Percentiles rank a stretch among this genome's conserved stretches.
Evolutionary conservation across 1,284 basidiomycete species (phyloP).

Genomic region (Ganoderma multipileum): DNA sequence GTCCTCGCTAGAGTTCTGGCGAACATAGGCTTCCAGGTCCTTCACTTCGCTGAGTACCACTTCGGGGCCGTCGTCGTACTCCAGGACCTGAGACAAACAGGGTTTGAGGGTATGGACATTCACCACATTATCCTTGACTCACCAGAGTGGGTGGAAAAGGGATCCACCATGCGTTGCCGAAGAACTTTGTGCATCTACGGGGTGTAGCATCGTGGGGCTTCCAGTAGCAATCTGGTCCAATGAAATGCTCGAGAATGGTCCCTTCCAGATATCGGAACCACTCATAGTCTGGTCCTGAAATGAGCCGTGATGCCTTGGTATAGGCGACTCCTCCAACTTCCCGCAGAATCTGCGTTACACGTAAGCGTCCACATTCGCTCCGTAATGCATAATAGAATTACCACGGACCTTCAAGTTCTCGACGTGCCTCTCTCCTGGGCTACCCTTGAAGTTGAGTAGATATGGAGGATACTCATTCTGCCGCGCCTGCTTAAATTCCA

Average conservation of each 20-base stretch:
- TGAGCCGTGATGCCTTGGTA: slow-evolving; percentile 53
- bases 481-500: slow-evolving; percentile 66
- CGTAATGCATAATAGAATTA: background rate
- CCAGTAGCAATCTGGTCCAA: slow-evolving; percentile 79
- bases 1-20: slow-evolving; percentile 65
- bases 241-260: slow-evolving; percentile 59
- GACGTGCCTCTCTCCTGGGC: slow-evolving; percentile 76
- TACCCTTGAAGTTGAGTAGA: slow-evolving; percentile 71
- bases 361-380: background rate
- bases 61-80: slow-evolving; percentile 71
- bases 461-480: slow-evolving; percentile 76
- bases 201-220: slow-evolving; percentile 41
- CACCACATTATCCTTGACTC: slow-evolving; percentile 31
- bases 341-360: slow-evolving; percentile 62
- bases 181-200: slow-evolving; percentile 55
- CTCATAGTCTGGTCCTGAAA: slow-evolving; percentile 54
- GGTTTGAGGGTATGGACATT: slow-evolving; percentile 2
- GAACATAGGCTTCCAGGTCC: slow-evolving; percentile 67
- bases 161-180: slow-evolving; percentile 81
- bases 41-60: slow-evolving; percentile 54
- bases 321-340: slow-evolving; percentile 66
- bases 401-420: slow-evolving; percentile 78
- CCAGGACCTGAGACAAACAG: slow-evolving; percentile 60
- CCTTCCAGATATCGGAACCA: slow-evolving; percentile 55
- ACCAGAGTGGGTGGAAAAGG: slow-evolving; percentile 81